Percentiles rank a stretch among this genome's conserved stretches.
Conservation (phyloP, 2,329 filamentous ascomycete species). For the Reticulascus tulasneorum region DNA sequence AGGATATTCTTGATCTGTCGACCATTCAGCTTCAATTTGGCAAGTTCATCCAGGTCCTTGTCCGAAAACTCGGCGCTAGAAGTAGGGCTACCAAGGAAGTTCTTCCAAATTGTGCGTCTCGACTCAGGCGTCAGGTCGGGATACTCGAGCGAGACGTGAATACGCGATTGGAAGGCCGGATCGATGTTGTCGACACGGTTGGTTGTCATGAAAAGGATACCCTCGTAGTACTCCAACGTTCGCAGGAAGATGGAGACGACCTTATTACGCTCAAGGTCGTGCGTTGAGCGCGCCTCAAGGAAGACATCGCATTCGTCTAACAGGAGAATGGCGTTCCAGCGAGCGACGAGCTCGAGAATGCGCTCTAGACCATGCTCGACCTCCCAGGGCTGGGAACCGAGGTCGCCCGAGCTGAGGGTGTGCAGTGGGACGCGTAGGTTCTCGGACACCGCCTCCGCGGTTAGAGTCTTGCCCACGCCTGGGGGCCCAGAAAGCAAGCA, state of each 20-base stretch:
- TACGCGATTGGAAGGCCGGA: slow-evolving; percentile 41
- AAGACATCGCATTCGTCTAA: slow-evolving; percentile 40
- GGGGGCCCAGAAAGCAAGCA: slow-evolving; percentile 44
- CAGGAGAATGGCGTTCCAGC: slow-evolving; percentile 36
- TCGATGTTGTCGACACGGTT: slow-evolving; percentile 44
- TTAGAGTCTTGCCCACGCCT: slow-evolving; percentile 47
- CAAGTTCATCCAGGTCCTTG: slow-evolving; percentile 27
- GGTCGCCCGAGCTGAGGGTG: slow-evolving; percentile 59
- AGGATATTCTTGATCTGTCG: slow-evolving; percentile 47
- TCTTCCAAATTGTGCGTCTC: slow-evolving; percentile 33
- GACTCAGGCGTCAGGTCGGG: slow-evolving; percentile 32
- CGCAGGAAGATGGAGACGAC: slow-evolving; percentile 35
- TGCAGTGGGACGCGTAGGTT: slow-evolving; percentile 45
- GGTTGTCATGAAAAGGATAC: slow-evolving; percentile 45
- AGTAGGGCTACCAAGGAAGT: slow-evolving; percentile 31
- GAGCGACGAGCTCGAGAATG: slow-evolving; percentile 62
- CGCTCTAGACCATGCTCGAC: slow-evolving; percentile 57
- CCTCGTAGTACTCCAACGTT: slow-evolving; percentile 44
- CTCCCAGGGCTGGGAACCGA: slow-evolving; percentile 61
- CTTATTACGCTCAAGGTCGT: slow-evolving; percentile 28
- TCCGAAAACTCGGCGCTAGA: slow-evolving; percentile 21
- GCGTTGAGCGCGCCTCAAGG: slow-evolving; percentile 30
- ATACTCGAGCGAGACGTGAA: slow-evolving; percentile 46
- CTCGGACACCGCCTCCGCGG: slow-evolving; percentile 47
- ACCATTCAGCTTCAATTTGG: slow-evolving; percentile 37